Conservation (phyloP, 2,329 filamentous ascomycete species). For the Penicillium sp. region DNA sequence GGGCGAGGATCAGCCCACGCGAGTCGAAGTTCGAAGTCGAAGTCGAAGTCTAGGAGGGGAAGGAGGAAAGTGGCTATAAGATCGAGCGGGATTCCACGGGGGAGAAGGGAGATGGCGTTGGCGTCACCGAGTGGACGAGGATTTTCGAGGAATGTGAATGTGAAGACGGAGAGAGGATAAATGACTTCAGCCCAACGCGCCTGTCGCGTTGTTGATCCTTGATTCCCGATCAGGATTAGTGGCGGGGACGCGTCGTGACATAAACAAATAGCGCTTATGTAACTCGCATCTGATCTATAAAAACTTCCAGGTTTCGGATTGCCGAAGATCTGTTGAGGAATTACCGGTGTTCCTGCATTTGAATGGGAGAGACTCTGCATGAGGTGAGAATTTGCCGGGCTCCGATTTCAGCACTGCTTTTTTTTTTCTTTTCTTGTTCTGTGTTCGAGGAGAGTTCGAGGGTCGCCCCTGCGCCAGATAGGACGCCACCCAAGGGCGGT, state of each 20-base stretch:
- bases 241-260: constrained; percentile 30
- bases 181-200: constrained; percentile 21
- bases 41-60: constrained; percentile 5
- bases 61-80: constrained; percentile 10
- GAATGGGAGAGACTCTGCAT: background rate
- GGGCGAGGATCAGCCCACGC: constrained; percentile 16
- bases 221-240: constrained; percentile 28
- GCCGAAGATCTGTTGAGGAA: too few species aligned
- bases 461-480: too few species aligned
- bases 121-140: background rate
- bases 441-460: too few species aligned
- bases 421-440: too few species aligned
- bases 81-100: constrained; percentile 1
- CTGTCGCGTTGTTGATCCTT: constrained; percentile 35
- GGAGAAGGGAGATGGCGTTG: background rate
- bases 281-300: constrained; percentile 3
- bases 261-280: constrained; percentile 22
- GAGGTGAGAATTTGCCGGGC: too few species aligned
- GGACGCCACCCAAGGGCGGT: too few species aligned
- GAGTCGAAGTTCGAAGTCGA: constrained; percentile 4
- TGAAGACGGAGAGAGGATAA: constrained; percentile 6
- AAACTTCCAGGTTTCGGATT: too few species aligned
- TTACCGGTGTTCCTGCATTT: background rate
- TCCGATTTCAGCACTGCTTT: too few species aligned
- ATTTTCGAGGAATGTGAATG: background rate